Evolutionary conservation across 768 basidiomycete species (phyloP).

Genomic region (Lanmaoa pseudosensibilis): DNA sequence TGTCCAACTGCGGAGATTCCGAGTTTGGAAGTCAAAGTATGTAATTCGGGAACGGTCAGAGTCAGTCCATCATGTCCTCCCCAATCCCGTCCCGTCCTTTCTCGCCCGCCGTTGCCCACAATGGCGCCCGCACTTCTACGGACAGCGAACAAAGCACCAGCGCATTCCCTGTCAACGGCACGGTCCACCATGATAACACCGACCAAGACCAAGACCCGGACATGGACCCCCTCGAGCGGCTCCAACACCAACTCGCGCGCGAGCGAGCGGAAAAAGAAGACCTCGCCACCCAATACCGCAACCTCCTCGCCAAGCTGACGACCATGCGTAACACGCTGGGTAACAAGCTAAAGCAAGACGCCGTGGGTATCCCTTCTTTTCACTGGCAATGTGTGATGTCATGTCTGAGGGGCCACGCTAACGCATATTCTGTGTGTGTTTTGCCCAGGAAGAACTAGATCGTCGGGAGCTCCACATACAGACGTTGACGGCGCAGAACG

Average conservation of each 20-base stretch:
- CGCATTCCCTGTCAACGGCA: conserved; percentile 34
- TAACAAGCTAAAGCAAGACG: conserved; percentile 94
- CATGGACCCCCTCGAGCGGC: conserved; percentile 52
- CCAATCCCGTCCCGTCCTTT: conserved; percentile 34
- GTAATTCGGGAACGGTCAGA: neutral
- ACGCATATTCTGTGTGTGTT: neutral
- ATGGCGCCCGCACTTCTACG: conserved; percentile 37
- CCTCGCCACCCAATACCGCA: conserved; percentile 82
- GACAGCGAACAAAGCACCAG: conserved; percentile 42
- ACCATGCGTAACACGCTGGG: conserved; percentile 92
- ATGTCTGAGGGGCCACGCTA: neutral
- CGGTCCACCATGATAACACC: conserved; percentile 36
- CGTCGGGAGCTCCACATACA: conserved; percentile 83
- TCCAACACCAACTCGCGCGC: conserved; percentile 74
- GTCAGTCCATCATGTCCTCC: conserved; percentile 16
- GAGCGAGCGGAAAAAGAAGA: conserved; percentile 85
- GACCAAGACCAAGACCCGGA: conserved; percentile 43
- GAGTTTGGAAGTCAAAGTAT: conserved; percentile 11
- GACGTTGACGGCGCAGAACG: conserved; percentile 73
- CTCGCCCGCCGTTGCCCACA: conserved; percentile 25
- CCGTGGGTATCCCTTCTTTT: conserved; percentile 54
- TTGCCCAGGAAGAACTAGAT: conserved; percentile 92
- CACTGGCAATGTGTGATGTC: neutral
- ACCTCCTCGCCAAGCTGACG: conserved; percentile 83
- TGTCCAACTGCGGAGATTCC: conserved; percentile 2